Evolutionary conservation across 2,329 filamentous ascomycete genomes (phyloP).

Genomic region (Lasiodiplodia citricola): DNA sequence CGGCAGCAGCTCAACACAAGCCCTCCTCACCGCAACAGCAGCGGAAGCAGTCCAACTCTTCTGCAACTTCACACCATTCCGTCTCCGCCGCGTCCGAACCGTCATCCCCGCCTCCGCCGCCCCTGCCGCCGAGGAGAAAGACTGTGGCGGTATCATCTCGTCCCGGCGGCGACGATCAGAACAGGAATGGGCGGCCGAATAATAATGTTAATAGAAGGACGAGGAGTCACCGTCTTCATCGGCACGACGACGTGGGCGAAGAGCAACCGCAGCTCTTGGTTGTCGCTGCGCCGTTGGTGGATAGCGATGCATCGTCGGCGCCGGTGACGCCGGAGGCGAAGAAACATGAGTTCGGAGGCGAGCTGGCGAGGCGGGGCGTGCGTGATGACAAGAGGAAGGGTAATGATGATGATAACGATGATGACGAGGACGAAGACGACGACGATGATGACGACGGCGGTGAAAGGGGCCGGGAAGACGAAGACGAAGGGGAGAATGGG

Average conservation of each 20-base stretch:
- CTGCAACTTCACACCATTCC: constrained; percentile 36
- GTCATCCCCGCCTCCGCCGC: constrained; percentile 46
- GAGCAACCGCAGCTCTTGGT: constrained; percentile 5
- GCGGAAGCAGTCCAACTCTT: constrained; percentile 36
- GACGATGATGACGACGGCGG: neutral
- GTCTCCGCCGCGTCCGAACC: constrained; percentile 27
- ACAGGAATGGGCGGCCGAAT: neutral
- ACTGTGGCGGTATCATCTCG: neutral
- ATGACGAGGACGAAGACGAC: neutral
- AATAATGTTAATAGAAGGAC: neutral
- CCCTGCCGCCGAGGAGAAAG: constrained; percentile 55
- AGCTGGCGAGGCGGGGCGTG: neutral
- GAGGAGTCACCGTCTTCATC: neutral
- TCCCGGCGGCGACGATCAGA: neutral
- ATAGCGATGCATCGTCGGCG: constrained; percentile 4
- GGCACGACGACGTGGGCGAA: neutral
- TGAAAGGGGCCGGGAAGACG: neutral
- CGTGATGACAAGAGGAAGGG: too few species aligned
- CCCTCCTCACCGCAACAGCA: neutral
- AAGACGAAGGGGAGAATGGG: neutral
- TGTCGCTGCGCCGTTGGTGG: neutral
- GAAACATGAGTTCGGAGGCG: neutral
- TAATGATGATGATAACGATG: neutral
- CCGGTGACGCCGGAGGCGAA: constrained; percentile 8
- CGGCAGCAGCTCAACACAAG: neutral